Percentiles rank a stretch among this genome's conserved stretches.
phyloP scores from a whole-genome alignment of 176 grass and related monocot species.

The Aegilops umbellulata region DNA sequence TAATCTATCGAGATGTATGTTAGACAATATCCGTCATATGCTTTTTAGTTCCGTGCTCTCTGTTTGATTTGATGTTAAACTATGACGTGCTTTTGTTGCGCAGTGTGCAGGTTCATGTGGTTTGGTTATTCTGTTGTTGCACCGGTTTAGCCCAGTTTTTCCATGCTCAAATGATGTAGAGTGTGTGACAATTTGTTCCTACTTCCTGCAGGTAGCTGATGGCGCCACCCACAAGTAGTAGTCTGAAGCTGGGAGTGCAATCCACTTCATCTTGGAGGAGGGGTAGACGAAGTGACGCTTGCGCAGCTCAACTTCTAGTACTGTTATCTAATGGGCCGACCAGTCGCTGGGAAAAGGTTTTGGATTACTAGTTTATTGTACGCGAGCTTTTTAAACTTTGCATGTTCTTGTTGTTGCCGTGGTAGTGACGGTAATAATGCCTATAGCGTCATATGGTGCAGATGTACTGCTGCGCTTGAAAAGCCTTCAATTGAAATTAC shows the following conservation, averaged over 20 bases:
- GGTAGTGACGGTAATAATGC: conserved; percentile 20
- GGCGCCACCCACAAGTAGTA: not conserved
- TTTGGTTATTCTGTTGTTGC: not conserved
- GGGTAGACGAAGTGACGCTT: not conserved
- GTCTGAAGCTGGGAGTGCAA: conserved; percentile 4
- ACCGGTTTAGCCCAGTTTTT: not conserved
- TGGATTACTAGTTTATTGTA: conserved; percentile 6
- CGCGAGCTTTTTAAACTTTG: conserved; percentile 18
- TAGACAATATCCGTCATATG: not conserved
- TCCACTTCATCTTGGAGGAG: not conserved
- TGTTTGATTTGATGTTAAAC: not conserved
- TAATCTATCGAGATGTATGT: not conserved
- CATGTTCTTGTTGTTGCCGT: not conserved
- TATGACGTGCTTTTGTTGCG: not conserved
- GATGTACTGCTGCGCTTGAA: conserved; percentile 11
- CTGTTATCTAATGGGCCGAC: conserved; percentile 26
- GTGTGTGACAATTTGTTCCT: not conserved
- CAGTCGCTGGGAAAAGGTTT: not conserved
- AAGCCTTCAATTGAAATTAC: not conserved
- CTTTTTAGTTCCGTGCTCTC: not conserved
- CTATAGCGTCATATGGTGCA: conserved; percentile 12
- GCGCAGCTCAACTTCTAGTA: not conserved
- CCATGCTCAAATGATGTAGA: not conserved
- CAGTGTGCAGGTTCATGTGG: not conserved
- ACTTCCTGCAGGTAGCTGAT: conserved; percentile 23